Base-by-base conservation (phyloP, 2,329 filamentous ascomycete species). In the Hypoxylon sp. region DNA sequence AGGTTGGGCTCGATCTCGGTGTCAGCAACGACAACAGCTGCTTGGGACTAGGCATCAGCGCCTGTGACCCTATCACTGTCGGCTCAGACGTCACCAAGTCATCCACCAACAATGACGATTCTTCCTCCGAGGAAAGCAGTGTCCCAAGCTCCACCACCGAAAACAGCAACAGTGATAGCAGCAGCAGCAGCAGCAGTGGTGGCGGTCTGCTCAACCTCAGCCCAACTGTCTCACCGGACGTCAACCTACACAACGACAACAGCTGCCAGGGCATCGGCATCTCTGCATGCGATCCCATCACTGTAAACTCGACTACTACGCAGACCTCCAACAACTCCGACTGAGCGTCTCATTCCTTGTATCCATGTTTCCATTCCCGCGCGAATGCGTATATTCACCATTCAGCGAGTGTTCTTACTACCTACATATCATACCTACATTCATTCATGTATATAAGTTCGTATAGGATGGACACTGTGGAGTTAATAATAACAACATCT, bases 281-380 rank as follows among this genome's bases (percentile, higher is more conserved):
- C 46, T 73, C 71, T 0, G 73, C 68, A 2, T 75, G 72, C 37
- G 73, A 75, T 44, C 73, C 72, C 21, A 74, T 74, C 57, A 75
- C 72, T 6, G 73, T 75, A 8, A 37, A 66, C 51, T 70, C 68
- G 15, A 53, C 29, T 6, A 56, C 54, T 13, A 56, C 42, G 11
- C 42, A 56, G 15, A 56, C 39, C 3, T 62, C 64, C 31, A 31
- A 65, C 8, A 59, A 65, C 48, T n/a, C 31, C 21, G 50, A 27
- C 39, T 60, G 46, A 52, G 39, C 11, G 31, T 35, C 21, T 63
- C 31, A 7, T 19, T 46, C 35, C n/a, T 3, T 46, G 31, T 48
- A 11, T 27, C 57, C 17, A 48, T 51, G 19, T 47, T 52, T 46
- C 27, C 24, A 21, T 56, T 21, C 35, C 21, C 27, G 24, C 32